Evolutionary conservation across 176 grass and related monocot genomes (phyloP).

Genomic region (Aegilops umbellulata): DNA sequence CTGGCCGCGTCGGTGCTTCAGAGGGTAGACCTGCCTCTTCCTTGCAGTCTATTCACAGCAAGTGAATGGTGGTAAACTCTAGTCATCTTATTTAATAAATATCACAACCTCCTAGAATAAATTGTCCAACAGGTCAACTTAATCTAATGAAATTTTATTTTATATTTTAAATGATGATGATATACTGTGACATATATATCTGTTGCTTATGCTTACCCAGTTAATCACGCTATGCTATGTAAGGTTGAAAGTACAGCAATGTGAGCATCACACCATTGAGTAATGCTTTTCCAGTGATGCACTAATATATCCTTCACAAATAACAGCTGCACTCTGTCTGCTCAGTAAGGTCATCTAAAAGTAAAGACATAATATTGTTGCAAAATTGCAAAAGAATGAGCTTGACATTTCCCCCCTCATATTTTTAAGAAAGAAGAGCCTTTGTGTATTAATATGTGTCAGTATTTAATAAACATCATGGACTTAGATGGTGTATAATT

Average conservation of each 20-base stretch:
- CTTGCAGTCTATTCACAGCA: conserved; percentile 5
- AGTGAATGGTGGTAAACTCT: neutral
- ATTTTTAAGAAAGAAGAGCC: neutral
- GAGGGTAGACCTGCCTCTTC: neutral
- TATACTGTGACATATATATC: neutral
- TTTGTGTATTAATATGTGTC: neutral
- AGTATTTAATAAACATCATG: neutral
- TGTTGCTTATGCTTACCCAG: neutral
- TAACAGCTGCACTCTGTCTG: neutral
- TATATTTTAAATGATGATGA: conserved; percentile 1
- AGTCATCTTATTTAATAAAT: neutral
- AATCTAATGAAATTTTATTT: neutral
- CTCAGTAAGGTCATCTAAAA: neutral
- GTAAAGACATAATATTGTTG: neutral
- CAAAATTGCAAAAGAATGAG: neutral
- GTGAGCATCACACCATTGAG: neutral
- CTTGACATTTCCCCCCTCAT: neutral
- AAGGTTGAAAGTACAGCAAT: conserved; percentile 1
- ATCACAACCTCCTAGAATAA: neutral
- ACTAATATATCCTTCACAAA: conserved; percentile 2
- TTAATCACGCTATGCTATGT: neutral
- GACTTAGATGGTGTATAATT: neutral
- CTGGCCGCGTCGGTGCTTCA: too few relatives aligned
- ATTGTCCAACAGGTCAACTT: neutral
- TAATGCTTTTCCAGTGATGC: neutral